Percentiles rank a stretch among this genome's conserved stretches.
Conservation (phyloP, 2,329 filamentous ascomycete species). For the Pestalotiopsis sp. region DNA sequence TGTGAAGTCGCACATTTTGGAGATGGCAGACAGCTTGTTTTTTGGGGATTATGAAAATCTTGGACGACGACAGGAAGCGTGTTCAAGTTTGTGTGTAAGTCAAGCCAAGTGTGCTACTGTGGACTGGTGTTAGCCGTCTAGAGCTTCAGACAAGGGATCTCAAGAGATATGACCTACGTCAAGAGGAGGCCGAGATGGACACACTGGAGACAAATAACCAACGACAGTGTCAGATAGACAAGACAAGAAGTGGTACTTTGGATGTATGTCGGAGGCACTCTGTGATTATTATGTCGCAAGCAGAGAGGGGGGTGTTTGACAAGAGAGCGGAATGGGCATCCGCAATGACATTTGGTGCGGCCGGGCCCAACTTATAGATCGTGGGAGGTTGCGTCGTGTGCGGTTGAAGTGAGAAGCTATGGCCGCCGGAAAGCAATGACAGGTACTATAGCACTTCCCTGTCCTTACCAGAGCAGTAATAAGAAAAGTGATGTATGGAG, state of each 20-base stretch:
- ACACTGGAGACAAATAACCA: too few relatives aligned
- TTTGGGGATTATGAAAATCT: background rate
- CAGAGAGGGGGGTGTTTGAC: background rate
- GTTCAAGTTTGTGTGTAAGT: too few relatives aligned
- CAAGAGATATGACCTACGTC: too few relatives aligned
- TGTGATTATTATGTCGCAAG: background rate
- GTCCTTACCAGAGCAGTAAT: constrained; percentile 13
- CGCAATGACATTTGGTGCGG: background rate
- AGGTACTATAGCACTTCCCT: background rate
- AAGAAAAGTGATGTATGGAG: constrained; percentile 19
- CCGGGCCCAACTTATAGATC: background rate
- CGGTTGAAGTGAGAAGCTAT: background rate
- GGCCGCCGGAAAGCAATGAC: background rate
- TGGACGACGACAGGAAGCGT: too few relatives aligned
- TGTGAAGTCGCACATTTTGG: constrained; percentile 64
- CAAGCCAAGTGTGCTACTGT: too few relatives aligned
- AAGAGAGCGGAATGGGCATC: background rate
- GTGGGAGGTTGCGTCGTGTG: background rate
- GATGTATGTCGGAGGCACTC: too few relatives aligned
- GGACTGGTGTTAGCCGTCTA: too few relatives aligned
- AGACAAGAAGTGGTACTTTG: too few relatives aligned
- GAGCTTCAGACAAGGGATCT: too few relatives aligned
- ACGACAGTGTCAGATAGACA: too few relatives aligned
- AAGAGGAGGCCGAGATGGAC: too few relatives aligned
- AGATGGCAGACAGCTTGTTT: background rate